Evolutionary conservation across 1,284 basidiomycete species (phyloP).

Genomic region (Anthracocystis panici-leucophaei): DNA sequence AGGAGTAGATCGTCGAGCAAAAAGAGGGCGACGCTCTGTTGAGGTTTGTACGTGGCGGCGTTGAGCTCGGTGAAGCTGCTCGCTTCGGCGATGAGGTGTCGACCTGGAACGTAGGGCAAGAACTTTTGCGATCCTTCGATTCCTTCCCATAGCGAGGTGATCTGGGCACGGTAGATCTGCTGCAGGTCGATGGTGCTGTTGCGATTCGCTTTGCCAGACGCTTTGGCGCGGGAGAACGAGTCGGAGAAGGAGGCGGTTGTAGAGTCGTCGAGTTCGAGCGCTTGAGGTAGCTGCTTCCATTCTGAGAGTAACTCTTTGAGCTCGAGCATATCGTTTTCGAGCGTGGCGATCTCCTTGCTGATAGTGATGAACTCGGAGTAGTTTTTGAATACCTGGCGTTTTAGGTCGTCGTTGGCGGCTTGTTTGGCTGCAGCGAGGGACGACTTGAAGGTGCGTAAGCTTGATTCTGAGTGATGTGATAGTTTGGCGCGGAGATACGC

Average conservation of each 20-base stretch:
- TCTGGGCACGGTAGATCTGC: slow-evolving; percentile 91
- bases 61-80: slow-evolving; percentile 88
- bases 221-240: slow-evolving; percentile 16
- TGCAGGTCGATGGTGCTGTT: slow-evolving; percentile 77
- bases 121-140: slow-evolving; percentile 98
- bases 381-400: slow-evolving; percentile 69
- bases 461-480: slow-evolving; percentile 58
- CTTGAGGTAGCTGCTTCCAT: slow-evolving; percentile 75
- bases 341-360: slow-evolving; percentile 93
- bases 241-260: slow-evolving; percentile 22
- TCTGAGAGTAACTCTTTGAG: slow-evolving; percentile 92
- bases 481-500: slow-evolving; percentile 59
- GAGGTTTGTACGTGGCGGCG: slow-evolving; percentile 92
- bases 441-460: slow-evolving; percentile 48
- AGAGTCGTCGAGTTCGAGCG: slow-evolving; percentile 61
- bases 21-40: slow-evolving; percentile 87
- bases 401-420: slow-evolving; percentile 61
- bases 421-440: slow-evolving; percentile 48
- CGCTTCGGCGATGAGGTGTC: slow-evolving; percentile 89
- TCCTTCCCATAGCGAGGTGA: slow-evolving; percentile 87
- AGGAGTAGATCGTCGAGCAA: slow-evolving; percentile 91
- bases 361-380: slow-evolving; percentile 96
- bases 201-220: slow-evolving; percentile 26
- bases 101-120: slow-evolving; percentile 86
- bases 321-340: slow-evolving; percentile 98